Conservation (phyloP, 2,329 filamentous ascomycete species). For the Colletotrichum lentis region DNA sequence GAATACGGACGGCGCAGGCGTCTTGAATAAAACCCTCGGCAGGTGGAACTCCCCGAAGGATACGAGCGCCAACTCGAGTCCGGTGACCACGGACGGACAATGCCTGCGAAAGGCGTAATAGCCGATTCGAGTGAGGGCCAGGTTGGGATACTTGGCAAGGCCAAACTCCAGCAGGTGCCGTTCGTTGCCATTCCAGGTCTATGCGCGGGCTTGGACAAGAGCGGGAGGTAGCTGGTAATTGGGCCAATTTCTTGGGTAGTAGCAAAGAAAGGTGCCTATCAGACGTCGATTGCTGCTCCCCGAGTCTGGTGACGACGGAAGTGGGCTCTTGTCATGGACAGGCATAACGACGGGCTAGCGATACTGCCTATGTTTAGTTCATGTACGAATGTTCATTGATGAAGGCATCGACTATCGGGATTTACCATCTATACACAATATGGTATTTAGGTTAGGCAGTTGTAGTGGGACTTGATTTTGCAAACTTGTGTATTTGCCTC, state of each 20-base stretch:
- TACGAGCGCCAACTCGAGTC: constrained; percentile 31
- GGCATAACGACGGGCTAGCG: constrained; percentile 20
- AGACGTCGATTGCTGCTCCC: constrained; percentile 4
- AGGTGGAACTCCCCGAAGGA: constrained; percentile 41
- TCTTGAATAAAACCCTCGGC: constrained; percentile 38
- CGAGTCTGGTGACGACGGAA: constrained; percentile 5
- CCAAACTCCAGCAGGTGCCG: constrained; percentile 35
- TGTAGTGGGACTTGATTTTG: constrained; percentile 24
- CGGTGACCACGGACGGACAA: constrained; percentile 21
- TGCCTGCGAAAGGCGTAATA: constrained; percentile 36
- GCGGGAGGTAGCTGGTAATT: constrained; percentile 23
- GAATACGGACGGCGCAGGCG: constrained; percentile 18
- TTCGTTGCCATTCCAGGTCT: constrained; percentile 21
- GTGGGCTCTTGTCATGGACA: constrained; percentile 18
- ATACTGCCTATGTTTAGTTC: constrained; percentile 28
- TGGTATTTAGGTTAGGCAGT: constrained; percentile 21
- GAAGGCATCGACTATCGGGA: constrained; percentile 25
- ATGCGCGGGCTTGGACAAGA: constrained; percentile 27
- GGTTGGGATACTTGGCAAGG: constrained; percentile 39
- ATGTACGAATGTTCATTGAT: constrained; percentile 28
- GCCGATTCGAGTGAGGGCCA: constrained; percentile 37
- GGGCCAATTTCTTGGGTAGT: constrained; percentile 22
- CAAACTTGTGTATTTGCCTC: neutral
- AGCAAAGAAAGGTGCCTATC: neutral
- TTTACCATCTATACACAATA: constrained; percentile 19